Conservation (phyloP, 192 early-diverging fungal species). For the Entophlyctis luteolus region DNA sequence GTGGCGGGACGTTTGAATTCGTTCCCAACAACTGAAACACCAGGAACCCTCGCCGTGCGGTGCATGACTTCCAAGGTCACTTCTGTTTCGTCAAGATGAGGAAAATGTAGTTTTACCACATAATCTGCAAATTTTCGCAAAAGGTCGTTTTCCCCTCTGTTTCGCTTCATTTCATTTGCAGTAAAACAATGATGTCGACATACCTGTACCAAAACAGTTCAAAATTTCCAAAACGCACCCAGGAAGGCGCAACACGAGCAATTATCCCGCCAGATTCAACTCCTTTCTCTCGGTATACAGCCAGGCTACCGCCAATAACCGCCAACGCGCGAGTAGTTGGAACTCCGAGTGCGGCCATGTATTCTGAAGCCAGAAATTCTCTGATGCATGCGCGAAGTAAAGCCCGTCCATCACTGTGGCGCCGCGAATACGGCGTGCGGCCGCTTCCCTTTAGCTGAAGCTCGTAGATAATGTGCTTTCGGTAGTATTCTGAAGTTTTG, state of each 20-base stretch:
- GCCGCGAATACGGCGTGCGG: slow-evolving; percentile 77
- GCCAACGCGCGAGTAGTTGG: slow-evolving; percentile 76
- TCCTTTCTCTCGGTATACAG: slow-evolving; percentile 58
- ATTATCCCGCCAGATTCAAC: slow-evolving; percentile 76
- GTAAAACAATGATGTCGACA: neutral
- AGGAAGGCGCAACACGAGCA: slow-evolving; percentile 63
- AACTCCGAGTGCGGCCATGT: slow-evolving; percentile 67
- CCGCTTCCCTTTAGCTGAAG: slow-evolving; percentile 83
- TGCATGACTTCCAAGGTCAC: neutral
- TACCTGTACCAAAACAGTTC: slow-evolving; percentile 70
- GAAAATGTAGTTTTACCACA: slow-evolving; percentile 55
- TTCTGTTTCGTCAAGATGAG: slow-evolving; percentile 29
- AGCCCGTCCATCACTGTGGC: slow-evolving; percentile 79
- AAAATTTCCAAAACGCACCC: slow-evolving; percentile 86
- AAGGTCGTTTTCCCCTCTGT: slow-evolving; percentile 47
- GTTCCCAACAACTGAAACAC: neutral
- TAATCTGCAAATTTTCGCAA: slow-evolving; percentile 70
- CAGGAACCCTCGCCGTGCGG: neutral
- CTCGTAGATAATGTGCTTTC: slow-evolving; percentile 38
- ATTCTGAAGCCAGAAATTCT: slow-evolving; percentile 75
- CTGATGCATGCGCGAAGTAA: slow-evolving; percentile 82
- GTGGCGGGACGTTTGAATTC: neutral
- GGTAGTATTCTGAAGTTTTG: neutral
- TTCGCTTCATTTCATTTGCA: neutral
- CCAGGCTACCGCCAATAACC: slow-evolving; percentile 56